A percentile compares a stretch with the other conserved stretches of the same genome.
These are phyloP conservation scores for Trichophyton verrucosum DNA, from an alignment of 2,329 filamentous ascomycete species.

Conservation along the genomic window DNA sequence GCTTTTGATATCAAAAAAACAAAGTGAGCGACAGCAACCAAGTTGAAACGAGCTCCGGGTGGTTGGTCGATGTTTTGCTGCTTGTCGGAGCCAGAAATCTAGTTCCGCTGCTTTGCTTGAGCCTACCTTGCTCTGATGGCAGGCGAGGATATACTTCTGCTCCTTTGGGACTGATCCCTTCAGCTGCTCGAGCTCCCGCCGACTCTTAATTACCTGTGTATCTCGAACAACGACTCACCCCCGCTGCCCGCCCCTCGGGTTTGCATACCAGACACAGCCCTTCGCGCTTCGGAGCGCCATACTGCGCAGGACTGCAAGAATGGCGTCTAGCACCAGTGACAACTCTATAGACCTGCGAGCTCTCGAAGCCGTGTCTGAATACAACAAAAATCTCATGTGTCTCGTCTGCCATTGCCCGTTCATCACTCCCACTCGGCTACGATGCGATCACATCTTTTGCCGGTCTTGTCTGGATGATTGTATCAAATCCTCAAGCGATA, in stretches of 20 bases:
- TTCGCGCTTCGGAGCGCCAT: background rate
- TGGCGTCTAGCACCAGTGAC: background rate
- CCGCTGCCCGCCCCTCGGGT: background rate
- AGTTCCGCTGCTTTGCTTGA: background rate
- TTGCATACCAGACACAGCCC: background rate
- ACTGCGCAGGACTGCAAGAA: background rate
- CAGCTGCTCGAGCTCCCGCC: background rate
- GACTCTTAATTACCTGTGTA: background rate
- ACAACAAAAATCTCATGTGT: conserved; percentile 51
- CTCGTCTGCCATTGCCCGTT: conserved; percentile 53
- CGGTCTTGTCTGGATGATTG: conserved; percentile 43
- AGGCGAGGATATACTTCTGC: background rate
- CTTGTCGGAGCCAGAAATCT: too few relatives aligned
- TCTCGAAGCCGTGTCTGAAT: conserved; percentile 45
- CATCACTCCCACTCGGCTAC: conserved; percentile 44
- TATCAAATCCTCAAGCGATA: conserved; percentile 27
- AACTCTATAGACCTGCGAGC: conserved; percentile 40
- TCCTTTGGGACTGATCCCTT: background rate
- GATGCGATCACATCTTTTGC: conserved; percentile 55
- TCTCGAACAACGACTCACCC: background rate
- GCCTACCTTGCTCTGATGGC: background rate
- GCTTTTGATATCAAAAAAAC: background rate
- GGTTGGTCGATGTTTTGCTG: too few relatives aligned
- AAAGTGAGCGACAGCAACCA: background rate
- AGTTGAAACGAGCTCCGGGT: background rate